These are phyloP conservation scores for Bathelium albidoporum DNA, from an alignment of 495 filamentous ascomycete species.

Conservation along the genomic window DNA sequence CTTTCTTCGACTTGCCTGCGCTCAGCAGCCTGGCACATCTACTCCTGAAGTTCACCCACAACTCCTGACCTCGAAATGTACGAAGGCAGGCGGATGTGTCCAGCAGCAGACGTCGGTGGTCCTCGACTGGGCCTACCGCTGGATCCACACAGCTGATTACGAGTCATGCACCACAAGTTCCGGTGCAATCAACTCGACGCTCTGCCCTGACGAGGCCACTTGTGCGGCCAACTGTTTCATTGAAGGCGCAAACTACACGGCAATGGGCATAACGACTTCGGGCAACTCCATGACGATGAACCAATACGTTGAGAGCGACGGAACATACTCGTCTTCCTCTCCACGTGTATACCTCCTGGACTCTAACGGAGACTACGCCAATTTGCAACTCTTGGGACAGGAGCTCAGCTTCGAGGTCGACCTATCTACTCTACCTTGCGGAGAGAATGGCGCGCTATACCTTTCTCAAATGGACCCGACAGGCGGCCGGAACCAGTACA, in stretches of 20 bases:
- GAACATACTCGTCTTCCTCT: conserved; percentile 17
- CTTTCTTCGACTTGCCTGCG: conserved; percentile 14
- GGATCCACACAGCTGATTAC: conserved; percentile 17
- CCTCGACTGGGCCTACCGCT: conserved; percentile 24
- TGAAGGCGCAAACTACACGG: conserved; percentile 26
- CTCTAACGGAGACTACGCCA: conserved; percentile 40
- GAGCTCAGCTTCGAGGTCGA: conserved; percentile 66
- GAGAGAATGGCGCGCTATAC: conserved; percentile 62
- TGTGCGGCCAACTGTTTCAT: conserved; percentile 25
- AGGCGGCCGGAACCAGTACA: conserved; percentile 47
- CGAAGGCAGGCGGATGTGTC: conserved; percentile 24
- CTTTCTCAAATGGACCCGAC: conserved; percentile 54
- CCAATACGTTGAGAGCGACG: conserved; percentile 18
- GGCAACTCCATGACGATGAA: conserved; percentile 20
- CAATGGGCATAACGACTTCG: conserved; percentile 22
- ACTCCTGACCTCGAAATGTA: conserved; percentile 26
- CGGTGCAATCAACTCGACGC: conserved; percentile 13
- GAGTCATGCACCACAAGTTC: conserved; percentile 19
- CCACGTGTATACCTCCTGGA: conserved; percentile 31
- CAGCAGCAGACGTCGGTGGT: conserved; percentile 24
- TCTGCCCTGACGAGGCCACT: conserved; percentile 17
- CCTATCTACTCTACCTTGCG: conserved; percentile 53
- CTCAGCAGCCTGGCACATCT: conserved; percentile 22
- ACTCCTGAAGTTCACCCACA: conserved; percentile 24
- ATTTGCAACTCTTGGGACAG: conserved; percentile 46